Percentiles rank a stretch among this genome's conserved stretches.
These are phyloP conservation scores for Schizochytrium sp. DNA, from an alignment of 108 stramenopile species.

Conservation along the genomic window DNA sequence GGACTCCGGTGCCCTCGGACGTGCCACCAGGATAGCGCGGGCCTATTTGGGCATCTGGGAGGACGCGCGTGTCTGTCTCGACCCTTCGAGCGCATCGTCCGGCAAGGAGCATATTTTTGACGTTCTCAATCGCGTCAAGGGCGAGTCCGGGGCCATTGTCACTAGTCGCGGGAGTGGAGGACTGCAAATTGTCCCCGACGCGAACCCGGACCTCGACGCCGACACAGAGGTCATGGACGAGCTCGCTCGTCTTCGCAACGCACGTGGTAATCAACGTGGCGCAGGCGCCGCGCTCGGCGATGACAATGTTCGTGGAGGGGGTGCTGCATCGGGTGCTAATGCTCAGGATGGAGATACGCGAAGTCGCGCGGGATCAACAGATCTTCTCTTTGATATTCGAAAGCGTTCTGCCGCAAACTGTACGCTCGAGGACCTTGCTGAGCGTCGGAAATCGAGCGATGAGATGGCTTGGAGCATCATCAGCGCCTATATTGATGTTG, in stretches of 20 bases:
- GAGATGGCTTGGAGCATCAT: not conserved
- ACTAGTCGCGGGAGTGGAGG: not conserved
- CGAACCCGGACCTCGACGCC: not conserved
- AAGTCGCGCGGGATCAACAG: not conserved
- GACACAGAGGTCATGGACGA: not conserved
- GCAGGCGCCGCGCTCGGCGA: not conserved
- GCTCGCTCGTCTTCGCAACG: not conserved
- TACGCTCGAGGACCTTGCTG: not conserved
- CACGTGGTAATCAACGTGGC: not conserved
- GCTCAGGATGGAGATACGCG: not conserved
- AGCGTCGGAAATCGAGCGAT: slow-evolving; percentile 1
- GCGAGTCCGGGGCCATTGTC: not conserved
- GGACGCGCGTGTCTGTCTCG: slow-evolving; percentile 1
- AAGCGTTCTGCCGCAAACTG: slow-evolving; percentile 7
- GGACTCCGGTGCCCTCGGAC: not conserved
- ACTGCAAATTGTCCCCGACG: not conserved
- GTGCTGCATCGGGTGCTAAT: not conserved
- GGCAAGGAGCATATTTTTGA: slow-evolving; percentile 8
- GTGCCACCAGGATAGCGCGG: not conserved
- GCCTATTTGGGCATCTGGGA: not conserved
- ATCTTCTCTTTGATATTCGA: not conserved
- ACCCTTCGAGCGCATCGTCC: not conserved
- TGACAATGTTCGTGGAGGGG: not conserved
- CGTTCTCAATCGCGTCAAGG: slow-evolving; percentile 15
- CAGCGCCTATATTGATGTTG: not conserved